Conservation (phyloP, 164 flowering plant species). For the Vitis labrusca region DNA sequence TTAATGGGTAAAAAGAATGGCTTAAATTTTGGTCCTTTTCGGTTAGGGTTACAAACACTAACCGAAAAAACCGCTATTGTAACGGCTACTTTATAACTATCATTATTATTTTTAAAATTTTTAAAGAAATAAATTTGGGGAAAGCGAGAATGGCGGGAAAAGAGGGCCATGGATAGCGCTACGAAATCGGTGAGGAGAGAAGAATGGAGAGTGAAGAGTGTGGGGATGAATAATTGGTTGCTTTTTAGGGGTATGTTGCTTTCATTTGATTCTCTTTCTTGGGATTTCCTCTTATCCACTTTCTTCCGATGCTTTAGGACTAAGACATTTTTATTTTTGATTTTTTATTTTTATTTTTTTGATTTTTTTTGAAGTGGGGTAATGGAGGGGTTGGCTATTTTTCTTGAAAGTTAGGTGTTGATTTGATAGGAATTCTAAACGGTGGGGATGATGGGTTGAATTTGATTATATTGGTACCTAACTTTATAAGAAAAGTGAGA, state of each 20-base stretch:
- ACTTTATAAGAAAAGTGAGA: too few species aligned
- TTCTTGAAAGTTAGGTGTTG: too few species aligned
- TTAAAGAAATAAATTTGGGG: not conserved
- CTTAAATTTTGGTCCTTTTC: not conserved
- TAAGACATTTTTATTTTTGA: not conserved
- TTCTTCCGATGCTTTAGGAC: conserved; percentile 13
- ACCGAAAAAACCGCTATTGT: conserved; percentile 11
- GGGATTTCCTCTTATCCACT: conserved; percentile 1
- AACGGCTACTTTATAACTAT: not conserved
- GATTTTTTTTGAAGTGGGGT: too few species aligned
- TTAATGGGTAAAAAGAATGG: too few species aligned
- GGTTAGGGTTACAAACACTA: not conserved
- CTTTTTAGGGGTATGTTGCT: not conserved
- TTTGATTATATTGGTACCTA: too few species aligned
- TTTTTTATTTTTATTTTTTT: not conserved
- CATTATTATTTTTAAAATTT: too few species aligned
- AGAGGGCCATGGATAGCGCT: conserved; percentile 13
- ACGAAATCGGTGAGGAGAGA: conserved; percentile 14
- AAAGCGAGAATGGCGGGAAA: conserved; percentile 26
- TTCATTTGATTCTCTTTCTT: conserved; percentile 1
- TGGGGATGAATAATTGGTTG: not conserved
- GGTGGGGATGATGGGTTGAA: too few species aligned
- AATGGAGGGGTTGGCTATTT: too few species aligned
- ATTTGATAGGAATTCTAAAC: too few species aligned
- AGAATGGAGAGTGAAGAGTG: not conserved